Conservation (phyloP, 2,329 filamentous ascomycete species). For the Pezicula neosporulosa region DNA sequence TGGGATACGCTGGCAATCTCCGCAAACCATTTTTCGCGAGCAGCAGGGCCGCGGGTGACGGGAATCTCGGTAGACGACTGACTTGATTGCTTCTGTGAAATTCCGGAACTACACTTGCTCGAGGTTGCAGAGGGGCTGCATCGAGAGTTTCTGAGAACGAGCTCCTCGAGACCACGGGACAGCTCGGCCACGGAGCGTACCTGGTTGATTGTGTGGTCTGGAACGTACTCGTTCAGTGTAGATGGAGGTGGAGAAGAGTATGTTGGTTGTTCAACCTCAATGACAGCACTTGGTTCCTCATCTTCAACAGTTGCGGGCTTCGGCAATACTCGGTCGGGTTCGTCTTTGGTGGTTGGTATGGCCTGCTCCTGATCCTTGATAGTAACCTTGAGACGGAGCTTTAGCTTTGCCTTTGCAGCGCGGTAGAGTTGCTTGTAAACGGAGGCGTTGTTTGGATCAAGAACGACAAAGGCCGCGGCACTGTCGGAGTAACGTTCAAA, state of each 20-base stretch:
- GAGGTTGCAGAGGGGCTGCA: neutral
- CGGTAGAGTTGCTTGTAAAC: conserved; percentile 97
- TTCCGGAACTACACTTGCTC: conserved; percentile 8
- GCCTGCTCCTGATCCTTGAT: conserved; percentile 33
- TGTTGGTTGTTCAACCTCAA: conserved; percentile 15
- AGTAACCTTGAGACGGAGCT: conserved; percentile 83
- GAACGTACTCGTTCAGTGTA: neutral
- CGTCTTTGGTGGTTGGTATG: conserved; percentile 4
- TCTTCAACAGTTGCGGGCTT: conserved; percentile 47
- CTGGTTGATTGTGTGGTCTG: too few species aligned
- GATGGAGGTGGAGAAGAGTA: conserved; percentile 1
- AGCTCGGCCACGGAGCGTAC: conserved; percentile 20
- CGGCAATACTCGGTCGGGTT: conserved; percentile 18
- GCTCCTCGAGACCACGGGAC: conserved; percentile 24
- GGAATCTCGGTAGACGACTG: conserved; percentile 19
- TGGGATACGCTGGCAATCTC: conserved; percentile 24
- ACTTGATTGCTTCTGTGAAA: conserved; percentile 7
- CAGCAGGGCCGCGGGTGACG: conserved; percentile 21
- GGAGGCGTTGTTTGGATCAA: conserved; percentile 72
- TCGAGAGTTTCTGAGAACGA: conserved; percentile 19
- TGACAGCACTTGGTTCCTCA: conserved; percentile 28
- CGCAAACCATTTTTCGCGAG: conserved; percentile 31
- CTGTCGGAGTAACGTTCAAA: conserved; percentile 97
- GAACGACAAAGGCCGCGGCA: conserved; percentile 72
- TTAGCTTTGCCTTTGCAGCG: conserved; percentile 96